Base-by-base conservation (phyloP, 179 eudicot species). In the Actinidia arguta region DNA sequence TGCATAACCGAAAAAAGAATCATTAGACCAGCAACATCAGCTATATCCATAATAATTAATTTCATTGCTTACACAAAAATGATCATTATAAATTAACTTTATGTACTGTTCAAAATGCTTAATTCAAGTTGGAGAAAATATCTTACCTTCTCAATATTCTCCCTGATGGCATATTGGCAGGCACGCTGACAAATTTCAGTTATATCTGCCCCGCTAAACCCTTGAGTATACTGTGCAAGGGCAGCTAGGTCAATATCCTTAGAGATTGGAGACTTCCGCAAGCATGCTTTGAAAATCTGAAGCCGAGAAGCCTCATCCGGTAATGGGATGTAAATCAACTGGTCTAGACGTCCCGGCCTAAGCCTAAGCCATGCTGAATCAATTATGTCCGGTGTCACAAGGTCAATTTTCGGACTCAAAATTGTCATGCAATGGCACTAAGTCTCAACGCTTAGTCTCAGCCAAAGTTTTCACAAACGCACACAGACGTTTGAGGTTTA, bases 121-220 rank as follows among this genome's bases (percentile, higher is more conserved):
- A n/a, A 71, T 46, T 44, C 31, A 8, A 47, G 75, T 22, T n/a
- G 75, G n/a, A 31, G 14, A 80, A 69, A 70, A 72, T 71, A 36
- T 75, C 85, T 59, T 80, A 85, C 93, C 89, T 86, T 90, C 81
- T 90, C 93, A 61, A 90, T 90, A 64, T 86, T 86, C 73, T 90
- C 93, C 54, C 90, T 84, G 39, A 90, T 89, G 48, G 93, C 93
- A 75, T 89, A 90, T 55, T 90, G 89, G 86, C 93, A 89, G 42
- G 93, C 91, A 24, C 92, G 90, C 56, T 89, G 93, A 55, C 92
- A 90, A 36, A 90, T 89, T 80, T 90, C 93, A 20, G 90, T 87
- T 62, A 90, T 89, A 73, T 89, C 93, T 0, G 92, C 93, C 16
- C 93, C 93, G 70, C 92, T 89, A 47, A 87, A 90, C 24, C 93